Conservation (phyloP, 371 early-diverging fungal species). For the Mucor lusitanicus region DNA sequence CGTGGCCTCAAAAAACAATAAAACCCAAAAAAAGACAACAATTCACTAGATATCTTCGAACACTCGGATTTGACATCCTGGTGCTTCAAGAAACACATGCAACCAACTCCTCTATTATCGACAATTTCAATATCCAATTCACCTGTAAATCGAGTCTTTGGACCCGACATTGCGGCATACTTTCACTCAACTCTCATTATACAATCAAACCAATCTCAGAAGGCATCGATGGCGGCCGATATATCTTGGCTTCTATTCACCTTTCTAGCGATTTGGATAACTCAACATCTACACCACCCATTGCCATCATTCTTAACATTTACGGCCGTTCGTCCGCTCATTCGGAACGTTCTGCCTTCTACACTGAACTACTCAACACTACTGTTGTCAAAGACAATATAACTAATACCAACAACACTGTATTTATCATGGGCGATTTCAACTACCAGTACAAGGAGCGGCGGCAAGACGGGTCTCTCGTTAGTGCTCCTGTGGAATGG, state of each 20-base stretch:
- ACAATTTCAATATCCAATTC: neutral
- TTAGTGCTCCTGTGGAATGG: neutral
- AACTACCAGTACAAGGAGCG: neutral
- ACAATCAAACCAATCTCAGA: neutral
- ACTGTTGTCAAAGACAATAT: neutral
- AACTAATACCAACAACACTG: neutral
- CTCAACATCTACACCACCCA: neutral
- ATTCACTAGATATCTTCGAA: slow-evolving; percentile 6
- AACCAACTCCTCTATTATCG: neutral
- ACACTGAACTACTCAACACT: neutral
- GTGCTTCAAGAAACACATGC: slow-evolving; percentile 17
- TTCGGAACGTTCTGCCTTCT: neutral
- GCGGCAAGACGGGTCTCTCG: neutral
- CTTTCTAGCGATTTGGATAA: neutral
- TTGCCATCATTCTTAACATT: neutral
- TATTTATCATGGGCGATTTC: too few relatives aligned
- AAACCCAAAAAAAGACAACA: neutral
- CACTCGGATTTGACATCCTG: neutral
- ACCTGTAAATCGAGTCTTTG: neutral
- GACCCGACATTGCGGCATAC: slow-evolving; percentile 2
- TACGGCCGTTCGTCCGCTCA: neutral
- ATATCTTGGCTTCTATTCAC: neutral
- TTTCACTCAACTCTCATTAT: neutral
- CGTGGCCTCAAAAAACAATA: slow-evolving; percentile 11
- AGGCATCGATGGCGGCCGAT: neutral